Evolutionary conservation across 352 stramenopile genomes (phyloP), one percentile per base, ranked within the genome.

Genomic region (Peronospora farinosa): DNA sequence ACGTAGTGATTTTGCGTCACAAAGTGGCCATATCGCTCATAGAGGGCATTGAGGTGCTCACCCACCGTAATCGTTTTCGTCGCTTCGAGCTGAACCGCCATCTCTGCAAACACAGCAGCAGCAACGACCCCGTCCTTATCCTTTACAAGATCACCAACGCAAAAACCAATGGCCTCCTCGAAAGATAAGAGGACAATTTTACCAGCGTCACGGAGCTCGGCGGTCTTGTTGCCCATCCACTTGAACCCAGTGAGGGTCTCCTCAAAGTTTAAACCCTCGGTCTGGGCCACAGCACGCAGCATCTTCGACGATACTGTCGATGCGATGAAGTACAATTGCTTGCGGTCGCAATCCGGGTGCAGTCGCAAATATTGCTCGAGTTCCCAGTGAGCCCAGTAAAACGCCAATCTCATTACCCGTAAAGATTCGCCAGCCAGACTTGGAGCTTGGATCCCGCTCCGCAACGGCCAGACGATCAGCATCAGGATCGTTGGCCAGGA

Each of bases 241-340:
- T 99, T 99, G 73, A 99, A 99, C 25, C 96, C 96, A 21, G 96
- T 98, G 40, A 99, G 81, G 23, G 95, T 98, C 62, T 99, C 96
- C 56, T 97, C 92, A 67, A 98, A 98, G 41, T 88, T 78, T 45
- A 98, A 90, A 0, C 95, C 95, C 63, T 99, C 92, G 7, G 60
- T 56, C 16, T 88, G 47, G 2, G 88, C 96, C 3, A 99, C 95
- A 11, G 85, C 84, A 28, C 78, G 65, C 16, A 99, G 72, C 86
- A 98, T 97, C 76, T 98, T 97, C 40, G 94, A 98, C 40, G 95
- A 98, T 11, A 98, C 96, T 1, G 95, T 98, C 32, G 86, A 97
- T 5, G 89, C 90, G 30, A 98, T 86, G 68, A 99, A 88, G 70
- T 86, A 91, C 8, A 92, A 52, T 49, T 92, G 63, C 47, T 62